Percentiles rank a stretch among this genome's conserved stretches.
Conservation (phyloP, 2,329 filamentous ascomycete genomes). For the Botrytis fabae region DNA sequence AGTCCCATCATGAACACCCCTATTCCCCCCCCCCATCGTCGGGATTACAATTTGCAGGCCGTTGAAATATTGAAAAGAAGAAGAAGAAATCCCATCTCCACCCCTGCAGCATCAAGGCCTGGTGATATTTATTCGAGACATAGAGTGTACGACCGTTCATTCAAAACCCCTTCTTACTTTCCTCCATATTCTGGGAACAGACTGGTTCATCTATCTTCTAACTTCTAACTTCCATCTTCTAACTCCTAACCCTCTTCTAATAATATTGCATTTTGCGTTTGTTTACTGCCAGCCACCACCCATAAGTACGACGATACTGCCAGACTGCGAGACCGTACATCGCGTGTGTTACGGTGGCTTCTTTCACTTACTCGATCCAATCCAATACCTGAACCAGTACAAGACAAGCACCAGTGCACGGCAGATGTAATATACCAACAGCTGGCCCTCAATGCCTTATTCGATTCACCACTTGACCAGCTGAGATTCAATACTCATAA, state of each 20-base stretch:
- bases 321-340: not conserved
- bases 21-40: not conserved
- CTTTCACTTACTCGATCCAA: not conserved
- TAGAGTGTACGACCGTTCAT: conserved; percentile 25
- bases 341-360: conserved; percentile 22
- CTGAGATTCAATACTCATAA: conserved; percentile 19
- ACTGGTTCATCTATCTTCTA: conserved; percentile 14
- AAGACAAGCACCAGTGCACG: conserved; percentile 4
- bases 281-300: conserved; percentile 14
- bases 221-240: not conserved
- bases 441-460: conserved; percentile 21
- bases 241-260: conserved; percentile 8
- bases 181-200: conserved; percentile 24
- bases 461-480: conserved; percentile 21
- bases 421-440: conserved; percentile 16
- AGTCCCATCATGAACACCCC: conserved; percentile 8
- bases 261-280: conserved; percentile 1
- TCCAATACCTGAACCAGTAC: conserved; percentile 2
- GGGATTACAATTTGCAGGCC: not conserved
- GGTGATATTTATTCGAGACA: conserved; percentile 34
- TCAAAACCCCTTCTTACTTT: conserved; percentile 12
- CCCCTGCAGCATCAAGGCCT: conserved; percentile 29
- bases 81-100: conserved; percentile 11
- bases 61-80: conserved; percentile 9
- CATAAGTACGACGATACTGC: not conserved